Percentiles rank a stretch among this genome's conserved stretches.
Evolutionary conservation across 2,329 filamentous ascomycete genomes (phyloP).

Genomic region (Myriosclerotinia curreyana): DNA sequence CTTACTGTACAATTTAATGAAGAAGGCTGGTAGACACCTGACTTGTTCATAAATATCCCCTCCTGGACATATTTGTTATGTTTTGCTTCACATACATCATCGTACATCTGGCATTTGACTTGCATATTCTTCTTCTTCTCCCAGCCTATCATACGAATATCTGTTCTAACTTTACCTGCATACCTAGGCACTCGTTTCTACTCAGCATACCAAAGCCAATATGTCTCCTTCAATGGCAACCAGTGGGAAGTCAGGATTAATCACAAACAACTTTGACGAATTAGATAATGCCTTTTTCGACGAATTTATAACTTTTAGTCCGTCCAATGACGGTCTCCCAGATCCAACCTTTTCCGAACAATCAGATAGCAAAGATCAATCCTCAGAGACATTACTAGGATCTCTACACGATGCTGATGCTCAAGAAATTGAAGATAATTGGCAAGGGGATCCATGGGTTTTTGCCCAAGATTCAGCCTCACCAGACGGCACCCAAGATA

Average conservation of each 20-base stretch:
- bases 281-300: conserved; percentile 61
- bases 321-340: conserved; percentile 48
- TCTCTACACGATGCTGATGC: conserved; percentile 27
- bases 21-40: conserved; percentile 34
- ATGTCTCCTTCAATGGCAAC: conserved; percentile 37
- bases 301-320: conserved; percentile 58
- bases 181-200: conserved; percentile 19
- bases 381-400: conserved; percentile 26
- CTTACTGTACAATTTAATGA: conserved; percentile 29
- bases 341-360: conserved; percentile 49
- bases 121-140: conserved; percentile 23
- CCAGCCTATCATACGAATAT: conserved; percentile 19
- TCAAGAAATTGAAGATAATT: conserved; percentile 22
- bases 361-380: conserved; percentile 43
- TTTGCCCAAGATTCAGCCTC: conserved; percentile 27
- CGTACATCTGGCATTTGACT: conserved; percentile 29
- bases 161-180: conserved; percentile 22
- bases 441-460: conserved; percentile 28
- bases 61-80: conserved; percentile 31
- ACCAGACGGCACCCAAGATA: conserved; percentile 20
- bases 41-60: conserved; percentile 36
- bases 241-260: conserved; percentile 51
- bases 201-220: conserved; percentile 16
- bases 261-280: conserved; percentile 48
- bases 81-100: conserved; percentile 29